A percentile compares a stretch with the other conserved stretches of the same genome.
These are phyloP conservation scores for Cyclospora cayetanensis DNA, from an alignment of 169 alveolate species.

Conservation along the genomic window DNA sequence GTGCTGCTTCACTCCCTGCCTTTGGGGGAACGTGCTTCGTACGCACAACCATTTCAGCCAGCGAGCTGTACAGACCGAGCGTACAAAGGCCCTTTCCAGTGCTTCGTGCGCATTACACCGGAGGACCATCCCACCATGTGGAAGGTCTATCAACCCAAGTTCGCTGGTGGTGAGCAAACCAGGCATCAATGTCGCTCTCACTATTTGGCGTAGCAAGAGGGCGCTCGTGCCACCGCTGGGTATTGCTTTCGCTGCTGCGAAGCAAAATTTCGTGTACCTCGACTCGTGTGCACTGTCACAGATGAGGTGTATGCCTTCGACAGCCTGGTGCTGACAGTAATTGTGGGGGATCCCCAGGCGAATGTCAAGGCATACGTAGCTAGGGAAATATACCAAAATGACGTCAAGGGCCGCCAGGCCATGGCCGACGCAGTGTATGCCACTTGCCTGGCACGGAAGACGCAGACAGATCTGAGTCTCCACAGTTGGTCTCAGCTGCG, in stretches of 20 bases:
- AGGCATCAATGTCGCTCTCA: neutral
- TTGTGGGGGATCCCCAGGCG: constrained; percentile 54
- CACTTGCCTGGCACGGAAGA: constrained; percentile 35
- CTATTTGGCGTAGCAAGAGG: neutral
- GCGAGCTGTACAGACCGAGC: constrained; percentile 7
- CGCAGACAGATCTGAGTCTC: constrained; percentile 2
- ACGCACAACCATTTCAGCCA: neutral
- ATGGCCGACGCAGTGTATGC: constrained; percentile 61
- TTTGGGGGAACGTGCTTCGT: constrained; percentile 8
- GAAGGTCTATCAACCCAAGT: constrained; percentile 68
- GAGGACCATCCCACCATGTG: constrained; percentile 57
- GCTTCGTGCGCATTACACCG: constrained; percentile 63
- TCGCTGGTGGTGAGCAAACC: constrained; percentile 62
- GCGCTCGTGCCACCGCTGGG: neutral
- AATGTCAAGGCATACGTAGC: constrained; percentile 41
- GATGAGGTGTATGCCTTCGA: constrained; percentile 63
- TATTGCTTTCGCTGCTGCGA: neutral
- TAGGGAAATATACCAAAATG: constrained; percentile 62
- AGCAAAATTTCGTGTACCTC: neutral
- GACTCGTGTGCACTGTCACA: neutral
- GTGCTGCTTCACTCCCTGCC: constrained; percentile 62
- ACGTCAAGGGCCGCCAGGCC: constrained; percentile 70
- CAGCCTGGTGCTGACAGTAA: constrained; percentile 70
- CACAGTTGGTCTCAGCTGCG: constrained; percentile 19
- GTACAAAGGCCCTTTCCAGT: constrained; percentile 49